Base-by-base conservation (phyloP, 2,329 filamentous ascomycete species). In the Trichophyton rubrum region DNA sequence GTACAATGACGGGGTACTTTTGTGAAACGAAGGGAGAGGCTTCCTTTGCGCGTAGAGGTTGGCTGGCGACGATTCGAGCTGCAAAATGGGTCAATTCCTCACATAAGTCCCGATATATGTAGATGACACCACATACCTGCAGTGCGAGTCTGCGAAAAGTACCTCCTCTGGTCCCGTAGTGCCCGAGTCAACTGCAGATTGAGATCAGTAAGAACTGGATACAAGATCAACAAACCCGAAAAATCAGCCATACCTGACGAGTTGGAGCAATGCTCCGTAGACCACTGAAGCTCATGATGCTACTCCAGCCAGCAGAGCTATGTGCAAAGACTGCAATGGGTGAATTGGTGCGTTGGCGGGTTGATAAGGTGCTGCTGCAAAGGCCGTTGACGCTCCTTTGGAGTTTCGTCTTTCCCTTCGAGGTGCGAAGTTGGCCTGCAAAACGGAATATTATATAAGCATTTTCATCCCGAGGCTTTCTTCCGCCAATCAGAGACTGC, bases 1-100 rank as follows among this genome's bases (percentile, higher is more conserved):
- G 76, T 83, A 89, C 88, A 75, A 99, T 91, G 69, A 99, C 89
- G 58, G 90, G 88, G 76, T 99, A 97, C 78, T 96, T 93, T 76
- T 82, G 86, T 76, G 86, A 88, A 69, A 96, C 83, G 72, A 89
- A 89, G 56, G 89, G 86, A 65, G 89, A 89, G 35, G 91, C 91
- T 80, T 96, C 91, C 80, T 95, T 96, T 61, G 92, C 93, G 75
- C 90, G 86, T 66, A 97, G 82, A 67, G 89, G 89, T 68, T 85
- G 84, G 76, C 87, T 92, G 69, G 88, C 85, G 74, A 95, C 88
- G 73, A 97, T 89, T 74, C 87, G 86, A 71, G 90, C 89, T 90
- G 51, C 24, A 55, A 59, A 24, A 59, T 58, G 55, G 59, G 45
- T 60, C 56, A 59, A 53, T 17, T 51, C 11, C 49, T 24, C 35